Evolutionary conservation across 345 rosid genomes (phyloP).

Genomic region (Camelina laxa): DNA sequence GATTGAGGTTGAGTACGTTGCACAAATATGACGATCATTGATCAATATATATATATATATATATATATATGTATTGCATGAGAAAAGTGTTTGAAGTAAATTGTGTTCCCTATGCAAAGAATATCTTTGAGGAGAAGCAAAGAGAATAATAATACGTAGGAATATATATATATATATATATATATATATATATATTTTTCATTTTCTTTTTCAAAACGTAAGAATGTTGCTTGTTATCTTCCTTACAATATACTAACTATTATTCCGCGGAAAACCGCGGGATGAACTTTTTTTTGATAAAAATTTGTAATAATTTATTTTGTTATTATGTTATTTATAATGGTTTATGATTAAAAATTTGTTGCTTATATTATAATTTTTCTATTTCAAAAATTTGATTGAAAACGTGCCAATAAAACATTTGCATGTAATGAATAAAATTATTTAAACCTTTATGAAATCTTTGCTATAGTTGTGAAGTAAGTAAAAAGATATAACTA

Average conservation of each 20-base stretch:
- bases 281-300: no score
- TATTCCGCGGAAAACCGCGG: no score
- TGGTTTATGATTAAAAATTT: no score
- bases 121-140: conserved; percentile 43
- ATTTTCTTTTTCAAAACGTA: conserved; percentile 8
- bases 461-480: no score
- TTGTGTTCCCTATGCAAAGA: conserved; percentile 33
- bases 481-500: no score
- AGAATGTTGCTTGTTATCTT: conserved; percentile 18
- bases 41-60: conserved; percentile 27
- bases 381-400: no score
- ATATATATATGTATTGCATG: conserved; percentile 40
- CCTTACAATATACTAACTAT: not conserved
- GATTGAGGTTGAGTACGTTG: conserved; percentile 17
- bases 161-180: not conserved
- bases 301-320: no score
- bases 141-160: conserved; percentile 23
- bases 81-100: conserved; percentile 25
- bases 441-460: no score
- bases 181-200: not conserved
- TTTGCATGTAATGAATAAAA: no score
- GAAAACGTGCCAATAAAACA: no score
- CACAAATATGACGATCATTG: conserved; percentile 1
- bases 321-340: no score
- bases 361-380: no score